These are phyloP conservation scores for Retiboletus flavoniger DNA, from an alignment of 1,284 basidiomycete species.

Conservation along the genomic window DNA sequence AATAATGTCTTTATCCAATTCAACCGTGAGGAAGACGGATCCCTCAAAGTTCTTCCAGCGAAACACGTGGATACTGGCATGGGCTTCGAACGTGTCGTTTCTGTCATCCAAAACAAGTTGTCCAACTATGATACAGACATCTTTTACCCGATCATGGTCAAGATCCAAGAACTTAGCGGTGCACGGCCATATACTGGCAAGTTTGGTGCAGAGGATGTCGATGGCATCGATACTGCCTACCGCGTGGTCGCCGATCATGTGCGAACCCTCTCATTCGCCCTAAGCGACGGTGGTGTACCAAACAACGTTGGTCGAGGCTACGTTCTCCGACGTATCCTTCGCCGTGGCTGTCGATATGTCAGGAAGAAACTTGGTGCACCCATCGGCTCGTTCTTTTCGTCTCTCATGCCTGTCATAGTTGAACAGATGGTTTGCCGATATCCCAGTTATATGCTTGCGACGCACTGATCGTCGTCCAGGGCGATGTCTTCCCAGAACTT, in stretches of 20 bases:
- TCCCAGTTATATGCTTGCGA: background rate
- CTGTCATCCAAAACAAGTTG: slow-evolving; percentile 84
- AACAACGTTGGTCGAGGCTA: slow-evolving; percentile 97
- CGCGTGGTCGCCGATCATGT: slow-evolving; percentile 97
- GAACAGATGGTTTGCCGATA: slow-evolving; percentile 73
- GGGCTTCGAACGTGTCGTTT: slow-evolving; percentile 98
- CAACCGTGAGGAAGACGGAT: slow-evolving; percentile 90
- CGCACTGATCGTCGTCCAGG: slow-evolving; percentile 45
- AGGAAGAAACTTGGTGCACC: slow-evolving; percentile 94
- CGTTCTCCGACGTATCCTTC: slow-evolving; percentile 88
- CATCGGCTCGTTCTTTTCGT: slow-evolving; percentile 95
- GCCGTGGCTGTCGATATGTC: slow-evolving; percentile 91
- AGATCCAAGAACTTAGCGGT: slow-evolving; percentile 87
- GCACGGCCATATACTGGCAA: slow-evolving; percentile 86
- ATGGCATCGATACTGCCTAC: slow-evolving; percentile 97
- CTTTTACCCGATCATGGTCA: slow-evolving; percentile 86
- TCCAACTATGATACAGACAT: slow-evolving; percentile 99
- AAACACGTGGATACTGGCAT: slow-evolving; percentile 99
- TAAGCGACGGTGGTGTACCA: slow-evolving; percentile 95
- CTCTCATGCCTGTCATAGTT: slow-evolving; percentile 85
- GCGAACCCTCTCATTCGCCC: slow-evolving; percentile 91
- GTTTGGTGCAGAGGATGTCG: slow-evolving; percentile 89
- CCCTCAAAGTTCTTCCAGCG: slow-evolving; percentile 78
- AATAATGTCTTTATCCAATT: slow-evolving; percentile 99
- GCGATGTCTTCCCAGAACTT: slow-evolving; percentile 91